Evolutionary conservation across 352 stramenopile genomes (phyloP).

Genomic region (Aphanomyces stellatus): DNA sequence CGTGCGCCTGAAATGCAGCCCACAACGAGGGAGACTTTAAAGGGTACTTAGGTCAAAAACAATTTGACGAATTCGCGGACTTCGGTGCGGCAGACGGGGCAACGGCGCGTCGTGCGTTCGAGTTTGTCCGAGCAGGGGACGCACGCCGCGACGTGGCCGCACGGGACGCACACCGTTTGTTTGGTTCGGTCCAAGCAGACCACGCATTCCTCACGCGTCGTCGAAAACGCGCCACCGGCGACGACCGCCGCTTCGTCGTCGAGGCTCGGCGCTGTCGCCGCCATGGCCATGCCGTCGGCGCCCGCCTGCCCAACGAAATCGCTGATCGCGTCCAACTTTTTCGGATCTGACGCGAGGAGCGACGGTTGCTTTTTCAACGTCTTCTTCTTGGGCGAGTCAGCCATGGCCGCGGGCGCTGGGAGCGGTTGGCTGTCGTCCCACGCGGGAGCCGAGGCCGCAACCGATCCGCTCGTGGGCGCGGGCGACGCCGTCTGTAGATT

Average conservation of each 20-base stretch:
- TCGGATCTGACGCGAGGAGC: no score
- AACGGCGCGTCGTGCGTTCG: slow-evolving; percentile 24
- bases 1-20: no score
- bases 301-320: background rate
- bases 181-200: slow-evolving; percentile 36
- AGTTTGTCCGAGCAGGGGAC: slow-evolving; percentile 31
- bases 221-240: background rate
- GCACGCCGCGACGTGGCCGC: slow-evolving; percentile 44
- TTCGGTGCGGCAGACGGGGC: slow-evolving; percentile 35
- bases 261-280: background rate
- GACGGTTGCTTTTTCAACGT: no score
- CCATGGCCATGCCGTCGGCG: no score
- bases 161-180: slow-evolving; percentile 47
- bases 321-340: no score
- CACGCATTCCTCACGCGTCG: slow-evolving; percentile 23
- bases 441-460: no score
- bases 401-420: no score
- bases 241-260: background rate
- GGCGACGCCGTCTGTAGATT: no score
- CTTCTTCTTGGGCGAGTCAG: no score
- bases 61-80: slow-evolving; percentile 40
- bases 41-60: slow-evolving; percentile 51
- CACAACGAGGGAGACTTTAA: no score
- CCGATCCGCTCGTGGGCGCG: no score
- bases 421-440: no score